These are phyloP conservation scores for Penicillium sp. DNA, from an alignment of 2,329 filamentous ascomycete species.

Conservation along the genomic window DNA sequence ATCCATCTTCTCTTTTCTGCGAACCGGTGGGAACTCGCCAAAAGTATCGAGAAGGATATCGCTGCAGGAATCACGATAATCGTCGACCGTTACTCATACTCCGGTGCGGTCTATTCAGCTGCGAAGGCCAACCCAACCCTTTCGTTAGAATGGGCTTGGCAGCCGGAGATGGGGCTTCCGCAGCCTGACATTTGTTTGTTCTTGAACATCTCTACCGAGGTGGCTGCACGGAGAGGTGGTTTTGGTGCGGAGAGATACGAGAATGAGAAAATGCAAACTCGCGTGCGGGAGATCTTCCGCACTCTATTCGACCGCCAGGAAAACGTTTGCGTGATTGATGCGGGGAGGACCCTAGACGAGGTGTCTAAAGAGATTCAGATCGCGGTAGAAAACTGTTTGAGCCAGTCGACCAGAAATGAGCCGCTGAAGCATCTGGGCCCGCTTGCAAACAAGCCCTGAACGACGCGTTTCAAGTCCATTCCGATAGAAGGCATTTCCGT, in stretches of 20 bases:
- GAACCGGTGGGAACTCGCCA: conserved; percentile 72
- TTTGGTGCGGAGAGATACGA: conserved; percentile 90
- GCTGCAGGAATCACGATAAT: conserved; percentile 66
- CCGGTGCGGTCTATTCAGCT: conserved; percentile 85
- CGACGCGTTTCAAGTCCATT: background rate
- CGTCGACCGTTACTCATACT: conserved; percentile 92
- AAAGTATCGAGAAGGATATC: conserved; percentile 45
- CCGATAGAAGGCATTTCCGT: background rate
- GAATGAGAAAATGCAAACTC: conserved; percentile 70
- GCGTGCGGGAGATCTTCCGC: conserved; percentile 69
- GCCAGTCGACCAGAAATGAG: conserved; percentile 29
- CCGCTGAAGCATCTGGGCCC: conserved; percentile 31
- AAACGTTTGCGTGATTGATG: conserved; percentile 50
- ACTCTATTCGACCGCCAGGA: conserved; percentile 45
- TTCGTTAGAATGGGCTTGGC: conserved; percentile 70
- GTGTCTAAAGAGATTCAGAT: conserved; percentile 42
- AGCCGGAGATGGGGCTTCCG: conserved; percentile 79
- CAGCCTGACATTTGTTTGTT: conserved; percentile 84
- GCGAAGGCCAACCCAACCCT: conserved; percentile 72
- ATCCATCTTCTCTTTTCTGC: conserved; percentile 88
- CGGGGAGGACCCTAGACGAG: conserved; percentile 46
- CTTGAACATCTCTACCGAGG: conserved; percentile 69
- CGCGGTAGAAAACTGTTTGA: conserved; percentile 25
- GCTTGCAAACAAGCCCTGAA: conserved; percentile 18
- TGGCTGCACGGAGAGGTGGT: conserved; percentile 70